phyloP scores from a whole-genome alignment of 345 rosid genomes.

The Lumnitzera littorea region DNA sequence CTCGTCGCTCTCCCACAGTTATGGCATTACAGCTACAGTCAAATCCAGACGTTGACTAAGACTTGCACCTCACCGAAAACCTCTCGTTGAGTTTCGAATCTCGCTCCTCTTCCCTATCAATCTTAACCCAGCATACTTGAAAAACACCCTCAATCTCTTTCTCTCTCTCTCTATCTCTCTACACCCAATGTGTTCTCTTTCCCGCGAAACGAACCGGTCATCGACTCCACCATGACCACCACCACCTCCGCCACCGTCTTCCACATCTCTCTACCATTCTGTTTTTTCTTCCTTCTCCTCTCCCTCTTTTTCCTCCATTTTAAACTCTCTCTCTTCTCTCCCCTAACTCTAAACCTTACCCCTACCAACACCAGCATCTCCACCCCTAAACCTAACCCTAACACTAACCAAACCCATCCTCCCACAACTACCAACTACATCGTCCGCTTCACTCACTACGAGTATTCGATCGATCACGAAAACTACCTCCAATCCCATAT shows the following conservation, averaged over 20 bases:
- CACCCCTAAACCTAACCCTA: constrained; percentile 10
- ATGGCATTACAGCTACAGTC: no score
- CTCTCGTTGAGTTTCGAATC: no score
- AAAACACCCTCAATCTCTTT: neutral
- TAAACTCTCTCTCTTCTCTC: constrained; percentile 17
- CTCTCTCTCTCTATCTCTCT: neutral
- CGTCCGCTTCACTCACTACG: constrained; percentile 72
- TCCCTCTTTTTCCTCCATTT: constrained; percentile 33
- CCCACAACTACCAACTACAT: constrained; percentile 37
- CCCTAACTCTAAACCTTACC: constrained; percentile 17
- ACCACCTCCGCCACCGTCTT: neutral
- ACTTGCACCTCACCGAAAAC: no score
- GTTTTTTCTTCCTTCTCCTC: constrained; percentile 18
- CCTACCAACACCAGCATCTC: neutral
- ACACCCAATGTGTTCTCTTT: constrained; percentile 5
- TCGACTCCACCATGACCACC: constrained; percentile 1
- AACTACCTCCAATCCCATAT: constrained; percentile 40
- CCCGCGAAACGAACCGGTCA: constrained; percentile 2
- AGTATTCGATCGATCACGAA: constrained; percentile 42
- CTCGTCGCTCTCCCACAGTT: no score
- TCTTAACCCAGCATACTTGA: no score
- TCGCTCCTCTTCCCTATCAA: no score
- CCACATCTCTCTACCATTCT: constrained; percentile 6
- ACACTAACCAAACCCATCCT: constrained; percentile 1
- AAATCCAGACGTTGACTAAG: no score